Percentiles rank a stretch among this genome's conserved stretches.
Evolutionary conservation across 2,329 filamentous ascomycete genomes (phyloP).

Genomic region (Huntiella bhutanensis): DNA sequence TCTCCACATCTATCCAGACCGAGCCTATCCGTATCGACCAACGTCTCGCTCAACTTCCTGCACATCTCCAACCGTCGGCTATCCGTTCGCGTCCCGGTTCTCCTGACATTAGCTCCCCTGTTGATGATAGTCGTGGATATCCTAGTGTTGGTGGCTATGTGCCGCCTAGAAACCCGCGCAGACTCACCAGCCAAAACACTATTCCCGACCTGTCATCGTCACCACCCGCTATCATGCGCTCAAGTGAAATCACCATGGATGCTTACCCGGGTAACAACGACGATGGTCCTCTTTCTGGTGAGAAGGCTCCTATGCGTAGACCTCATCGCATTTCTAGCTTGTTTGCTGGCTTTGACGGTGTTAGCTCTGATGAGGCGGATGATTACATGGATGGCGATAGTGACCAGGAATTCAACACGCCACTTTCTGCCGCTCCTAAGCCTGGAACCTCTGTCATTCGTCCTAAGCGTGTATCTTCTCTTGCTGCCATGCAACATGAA

Average conservation of each 20-base stretch:
- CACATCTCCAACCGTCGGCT: slow-evolving; percentile 60
- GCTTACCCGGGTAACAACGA: slow-evolving; percentile 66
- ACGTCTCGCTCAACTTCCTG: slow-evolving; percentile 53
- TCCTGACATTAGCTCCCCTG: slow-evolving; percentile 22
- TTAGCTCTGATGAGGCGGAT: slow-evolving; percentile 46
- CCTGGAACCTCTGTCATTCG: slow-evolving; percentile 17
- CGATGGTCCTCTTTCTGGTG: slow-evolving; percentile 48
- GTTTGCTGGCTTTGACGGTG: slow-evolving; percentile 68
- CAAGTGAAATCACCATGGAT: slow-evolving; percentile 32
- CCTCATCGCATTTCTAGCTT: slow-evolving; percentile 64
- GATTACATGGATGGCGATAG: slow-evolving; percentile 44
- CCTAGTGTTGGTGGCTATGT: slow-evolving; percentile 33
- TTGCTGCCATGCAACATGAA: no score
- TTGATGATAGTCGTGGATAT: slow-evolving; percentile 23
- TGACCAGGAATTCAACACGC: slow-evolving; percentile 49
- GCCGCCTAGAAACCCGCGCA: slow-evolving; percentile 40
- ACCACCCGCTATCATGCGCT: slow-evolving; percentile 20
- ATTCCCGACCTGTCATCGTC: slow-evolving; percentile 32
- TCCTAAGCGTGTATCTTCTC: slow-evolving; percentile 24
- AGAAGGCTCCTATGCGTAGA: slow-evolving; percentile 40
- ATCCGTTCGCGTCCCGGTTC: slow-evolving; percentile 45
- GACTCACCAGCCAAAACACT: slow-evolving; percentile 29
- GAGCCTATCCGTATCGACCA: slow-evolving; percentile 76
- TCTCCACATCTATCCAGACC: slow-evolving; percentile 44
- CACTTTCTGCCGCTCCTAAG: slow-evolving; percentile 37